Conservation (phyloP, 2,329 filamentous ascomycete genomes). For the Paracamarosporium sp. region DNA sequence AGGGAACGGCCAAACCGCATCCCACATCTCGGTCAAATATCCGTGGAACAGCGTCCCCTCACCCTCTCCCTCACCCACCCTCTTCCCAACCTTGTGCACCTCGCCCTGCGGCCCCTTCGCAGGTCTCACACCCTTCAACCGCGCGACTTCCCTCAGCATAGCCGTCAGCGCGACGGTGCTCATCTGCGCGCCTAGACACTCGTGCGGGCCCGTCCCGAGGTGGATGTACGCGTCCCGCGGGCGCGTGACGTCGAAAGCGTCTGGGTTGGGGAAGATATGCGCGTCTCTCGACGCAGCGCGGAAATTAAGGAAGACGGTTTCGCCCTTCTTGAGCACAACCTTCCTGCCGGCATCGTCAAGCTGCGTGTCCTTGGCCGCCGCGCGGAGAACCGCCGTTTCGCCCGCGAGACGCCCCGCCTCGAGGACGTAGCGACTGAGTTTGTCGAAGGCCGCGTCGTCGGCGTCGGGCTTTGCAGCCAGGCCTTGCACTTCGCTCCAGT, state of each 20-base stretch:
- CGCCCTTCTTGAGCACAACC: slow-evolving; percentile 43
- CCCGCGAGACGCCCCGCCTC: slow-evolving; percentile 53
- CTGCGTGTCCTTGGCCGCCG: slow-evolving; percentile 38
- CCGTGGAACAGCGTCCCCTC: slow-evolving; percentile 51
- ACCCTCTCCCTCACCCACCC: slow-evolving; percentile 25
- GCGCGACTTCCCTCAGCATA: slow-evolving; percentile 54
- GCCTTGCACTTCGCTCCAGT: slow-evolving; percentile 57
- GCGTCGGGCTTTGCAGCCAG: slow-evolving; percentile 55
- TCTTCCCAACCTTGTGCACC: slow-evolving; percentile 50
- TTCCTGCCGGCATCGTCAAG: slow-evolving; percentile 41
- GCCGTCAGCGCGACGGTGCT: slow-evolving; percentile 51
- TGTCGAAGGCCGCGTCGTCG: slow-evolving; percentile 52
- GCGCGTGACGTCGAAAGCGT: slow-evolving; percentile 46
- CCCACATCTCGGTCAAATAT: slow-evolving; percentile 57
- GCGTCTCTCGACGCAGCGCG: slow-evolving; percentile 51
- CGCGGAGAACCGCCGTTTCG: slow-evolving; percentile 52
- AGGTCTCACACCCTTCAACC: slow-evolving; percentile 47
- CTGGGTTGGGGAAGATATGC: slow-evolving; percentile 49
- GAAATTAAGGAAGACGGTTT: slow-evolving; percentile 52
- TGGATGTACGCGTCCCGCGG: slow-evolving; percentile 53
- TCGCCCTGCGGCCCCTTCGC: slow-evolving; percentile 48
- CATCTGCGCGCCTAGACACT: slow-evolving; percentile 53
- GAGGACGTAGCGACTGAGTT: slow-evolving; percentile 59
- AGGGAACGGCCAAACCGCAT: slow-evolving; percentile 56
- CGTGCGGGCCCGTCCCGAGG: slow-evolving; percentile 51